Base-by-base conservation (phyloP, 495 filamentous ascomycete genomes). In the Hypomontagnella submonticulosa region DNA sequence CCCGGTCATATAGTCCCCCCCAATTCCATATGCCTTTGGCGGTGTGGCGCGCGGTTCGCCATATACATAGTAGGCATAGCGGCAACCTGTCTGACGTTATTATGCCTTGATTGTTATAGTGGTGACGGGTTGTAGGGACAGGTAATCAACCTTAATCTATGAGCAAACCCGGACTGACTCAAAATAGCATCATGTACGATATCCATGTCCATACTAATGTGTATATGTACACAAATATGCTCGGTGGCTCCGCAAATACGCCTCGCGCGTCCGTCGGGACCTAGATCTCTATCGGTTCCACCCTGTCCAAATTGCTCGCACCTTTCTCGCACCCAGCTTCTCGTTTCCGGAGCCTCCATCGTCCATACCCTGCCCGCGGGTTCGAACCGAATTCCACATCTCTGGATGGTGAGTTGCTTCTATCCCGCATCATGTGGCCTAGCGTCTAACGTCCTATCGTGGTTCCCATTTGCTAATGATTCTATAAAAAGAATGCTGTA, bases 141-240 rank as follows among this genome's bases (percentile, higher is more conserved):
- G 37, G 46, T 65, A 77, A 73, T 75, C 71, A 77, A 79, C 73
- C 77, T 77, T 76, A 79, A 77, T 79, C 60, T 77, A 75, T 61
- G 59, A 42, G 8, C 62, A 27, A 69, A 27, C 68, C 58, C 61
- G 57, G 38, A 16, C 43, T 27, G 49, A 63, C 63, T 69, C 65
- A 78, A 79, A 78, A 78, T 79, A 78, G 75, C 46, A 79, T 63
- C 73, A 41, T 33, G 12, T 52, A 13, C 13, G 20, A 54, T 57
- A n/a, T 27, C 33, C 23, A 9, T 27, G 23, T 67, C 36, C 13
- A 20, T 3, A 44, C n/a, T n/a, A n/a, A n/a, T n/a, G n/a, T n/a
- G n/a, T n/a, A n/a, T n/a, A n/a, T n/a, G n/a, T n/a, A n/a, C n/a
- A n/a, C n/a, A n/a, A n/a, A n/a, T 27, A 41, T 27, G 23, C 27